phyloP scores from a whole-genome alignment of 768 basidiomycete species.

The Tephrocybe sp. region DNA sequence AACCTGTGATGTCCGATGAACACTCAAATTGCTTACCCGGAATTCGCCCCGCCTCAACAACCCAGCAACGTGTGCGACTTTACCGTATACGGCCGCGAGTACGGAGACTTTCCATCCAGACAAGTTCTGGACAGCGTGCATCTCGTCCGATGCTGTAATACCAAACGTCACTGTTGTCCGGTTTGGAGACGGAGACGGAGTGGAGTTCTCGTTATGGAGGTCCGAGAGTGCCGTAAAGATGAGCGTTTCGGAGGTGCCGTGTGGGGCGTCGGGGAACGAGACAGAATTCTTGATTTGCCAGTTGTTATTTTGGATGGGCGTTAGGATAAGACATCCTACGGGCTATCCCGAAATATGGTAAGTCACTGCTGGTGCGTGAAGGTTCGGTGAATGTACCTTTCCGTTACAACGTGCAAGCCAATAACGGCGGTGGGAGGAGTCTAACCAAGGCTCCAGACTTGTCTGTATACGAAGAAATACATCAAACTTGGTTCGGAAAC shows the following conservation, averaged over 20 bases:
- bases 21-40: conserved; percentile 29
- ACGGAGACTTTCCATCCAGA: conserved; percentile 45
- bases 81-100: conserved; percentile 41
- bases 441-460: conserved; percentile 52
- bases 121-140: conserved; percentile 41
- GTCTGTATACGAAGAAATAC: conserved; percentile 23
- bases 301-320: conserved; percentile 39
- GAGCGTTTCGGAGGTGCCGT: conserved; percentile 51
- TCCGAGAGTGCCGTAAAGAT: conserved; percentile 46
- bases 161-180: conserved; percentile 44
- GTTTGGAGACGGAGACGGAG: not conserved
- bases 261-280: conserved; percentile 51
- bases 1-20: not conserved
- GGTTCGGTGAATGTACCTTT: conserved; percentile 13
- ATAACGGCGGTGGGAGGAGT: conserved; percentile 53
- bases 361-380: not conserved
- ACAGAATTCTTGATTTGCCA: conserved; percentile 58
- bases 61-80: conserved; percentile 36
- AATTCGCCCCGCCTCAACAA: conserved; percentile 42
- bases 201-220: conserved; percentile 30
- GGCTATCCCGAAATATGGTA: conserved; percentile 30
- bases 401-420: conserved; percentile 47
- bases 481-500: not conserved
- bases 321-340: conserved; percentile 49
- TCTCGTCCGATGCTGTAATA: conserved; percentile 40